Base-by-base conservation (phyloP, 495 filamentous ascomycete species). In the Lophiotrema nucula region DNA sequence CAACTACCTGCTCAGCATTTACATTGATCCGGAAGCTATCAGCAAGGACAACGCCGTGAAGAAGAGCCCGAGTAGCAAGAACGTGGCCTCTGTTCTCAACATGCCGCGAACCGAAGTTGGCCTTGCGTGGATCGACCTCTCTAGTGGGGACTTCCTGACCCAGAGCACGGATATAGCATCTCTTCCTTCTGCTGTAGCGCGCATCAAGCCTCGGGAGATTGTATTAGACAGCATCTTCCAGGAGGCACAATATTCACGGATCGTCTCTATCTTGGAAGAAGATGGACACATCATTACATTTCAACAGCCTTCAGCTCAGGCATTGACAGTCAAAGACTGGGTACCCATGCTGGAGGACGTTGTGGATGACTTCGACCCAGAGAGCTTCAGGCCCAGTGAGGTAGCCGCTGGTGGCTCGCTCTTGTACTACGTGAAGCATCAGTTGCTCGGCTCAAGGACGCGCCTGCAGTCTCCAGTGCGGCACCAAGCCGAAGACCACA, bases 51-150 rank as follows among this genome's bases (percentile, higher is more conserved):
- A 37, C 37, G 27, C 54, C 33, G 28, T 47, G 21, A 46, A 56
- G 66, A 72, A 15, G 72, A 74, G 25, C 54, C 73, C 10, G 71
- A 74, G 56, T 72, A 47, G 25, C 22, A 38, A 23, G 33, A 62
- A 37, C 39, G 53, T 54, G 16, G 43, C 33, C 39, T 57, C 65
- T 27, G 65, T 59, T 13, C 56, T 60, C 19, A 67, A 56, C 28
- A 28, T 65, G 35, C 55, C 61, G 19, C 60, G 33, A n/a, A 72
- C 73, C 47, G 71, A 65, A 59, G 77, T 95, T 56, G 95, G 95
- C 10, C 73, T 99, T 35, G 88, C 95, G 22, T 99, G 93, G 93
- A 71, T 96, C 31, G 93, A 99, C 72, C 73, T 97, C 8, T 96
- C 92, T 25, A 99, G 93, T 4, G 95, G 93, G 1, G 85, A 88